Base-by-base conservation (phyloP, 768 basidiomycete species). In the Infundibulicybe gibba region DNA sequence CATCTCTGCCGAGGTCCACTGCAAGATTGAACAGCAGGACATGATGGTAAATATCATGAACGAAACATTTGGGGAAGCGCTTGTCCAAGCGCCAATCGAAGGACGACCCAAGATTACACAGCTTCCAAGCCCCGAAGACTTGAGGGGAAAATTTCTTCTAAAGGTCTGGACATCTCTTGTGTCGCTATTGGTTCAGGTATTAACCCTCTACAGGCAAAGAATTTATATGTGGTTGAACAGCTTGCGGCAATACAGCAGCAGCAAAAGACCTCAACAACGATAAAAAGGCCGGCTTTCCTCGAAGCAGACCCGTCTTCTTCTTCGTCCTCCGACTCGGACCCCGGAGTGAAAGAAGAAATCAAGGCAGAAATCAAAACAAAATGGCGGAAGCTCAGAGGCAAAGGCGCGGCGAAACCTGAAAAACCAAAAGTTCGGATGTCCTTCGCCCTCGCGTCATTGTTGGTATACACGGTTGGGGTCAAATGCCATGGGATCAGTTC, bases 381-480 rank as follows among this genome's bases (percentile, higher is more conserved):
- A 34, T 47, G 42, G 44, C n/a, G 33, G 12, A 32, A 41, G 5
- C 11, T 44, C 15, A 40, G 45, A 4, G 35, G 46, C 2, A 47
- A 19, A n/a, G 42, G 6, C 42, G 3, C 46, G 5, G 21, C 40
- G 25, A 31, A 45, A 38, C n/a, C 39, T 10, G 48, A 6, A 16
- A 68, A 62, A 56, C 68, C 45, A 9, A 87, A 83, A 57, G 65
- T 67, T 17, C 83, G 80, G 56, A 93, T 92, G 83, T 94, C 94
- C 0, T 61, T 77, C 19, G 74, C 76, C 2, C 76, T 98, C 2
- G 80, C 81, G 1, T 70, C 78, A 2, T 75, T 97, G 10, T 76
- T 97, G 15, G 87, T 97, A 20, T 97, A 98, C 65, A 97, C 95
- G 5, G 83, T 95, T 44, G 95, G 95, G 5, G 91, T 97, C 50